Evolutionary conservation across 2,329 filamentous ascomycete genomes (phyloP).

Genomic region (Colletotrichum higginsianum): DNA sequence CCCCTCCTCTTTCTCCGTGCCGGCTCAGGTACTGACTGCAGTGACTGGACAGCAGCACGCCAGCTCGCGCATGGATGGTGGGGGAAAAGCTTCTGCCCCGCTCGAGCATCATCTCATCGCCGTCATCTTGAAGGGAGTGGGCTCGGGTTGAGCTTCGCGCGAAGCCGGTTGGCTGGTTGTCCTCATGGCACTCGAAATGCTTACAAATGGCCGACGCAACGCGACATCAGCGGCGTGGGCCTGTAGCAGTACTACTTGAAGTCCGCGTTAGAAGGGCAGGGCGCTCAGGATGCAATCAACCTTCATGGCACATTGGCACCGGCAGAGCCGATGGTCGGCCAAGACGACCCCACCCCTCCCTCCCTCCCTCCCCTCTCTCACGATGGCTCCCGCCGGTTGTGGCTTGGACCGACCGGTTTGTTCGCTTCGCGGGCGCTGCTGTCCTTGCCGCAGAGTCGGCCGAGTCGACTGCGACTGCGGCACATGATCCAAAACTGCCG

Average conservation of each 20-base stretch:
- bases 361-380: neutral
- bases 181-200: slow-evolving; percentile 1
- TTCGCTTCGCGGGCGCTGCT: neutral
- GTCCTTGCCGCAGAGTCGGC: neutral
- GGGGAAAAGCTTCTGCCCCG: slow-evolving; percentile 33
- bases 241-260: neutral
- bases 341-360: too few species aligned
- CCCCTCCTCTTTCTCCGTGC: neutral
- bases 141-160: slow-evolving; percentile 1
- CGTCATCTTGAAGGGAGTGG: slow-evolving; percentile 33
- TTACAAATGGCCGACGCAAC: slow-evolving; percentile 30
- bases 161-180: slow-evolving; percentile 25
- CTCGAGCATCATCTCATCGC: slow-evolving; percentile 31
- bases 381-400: neutral
- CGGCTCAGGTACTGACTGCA: neutral
- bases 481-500: slow-evolving; percentile 1
- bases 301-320: neutral
- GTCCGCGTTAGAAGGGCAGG: neutral
- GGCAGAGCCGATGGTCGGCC: slow-evolving; percentile 14
- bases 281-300: neutral
- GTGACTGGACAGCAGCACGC: slow-evolving; percentile 2
- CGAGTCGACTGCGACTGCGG: neutral
- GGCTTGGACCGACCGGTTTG: neutral
- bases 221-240: neutral
- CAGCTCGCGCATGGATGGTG: slow-evolving; percentile 29